Percentiles rank a stretch among this genome's conserved stretches.
Evolutionary conservation across 495 filamentous ascomycete genomes (phyloP).

Genomic region (Melanomma pulvis-pyrius): DNA sequence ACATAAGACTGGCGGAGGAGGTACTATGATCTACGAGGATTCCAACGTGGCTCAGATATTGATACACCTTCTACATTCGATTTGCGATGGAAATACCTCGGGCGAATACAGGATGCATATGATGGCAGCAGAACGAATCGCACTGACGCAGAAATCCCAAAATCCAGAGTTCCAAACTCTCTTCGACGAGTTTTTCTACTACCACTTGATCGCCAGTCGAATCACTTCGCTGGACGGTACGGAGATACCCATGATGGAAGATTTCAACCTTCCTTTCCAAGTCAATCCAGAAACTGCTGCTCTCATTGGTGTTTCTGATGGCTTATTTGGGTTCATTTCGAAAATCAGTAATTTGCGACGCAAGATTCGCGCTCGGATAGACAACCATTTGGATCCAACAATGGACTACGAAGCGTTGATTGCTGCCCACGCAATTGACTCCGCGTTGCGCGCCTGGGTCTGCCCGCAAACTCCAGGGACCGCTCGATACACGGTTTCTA

Average conservation of each 20-base stretch:
- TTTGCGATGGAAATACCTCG: conserved; percentile 73
- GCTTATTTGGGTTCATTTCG: conserved; percentile 77
- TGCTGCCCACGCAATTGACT: conserved; percentile 76
- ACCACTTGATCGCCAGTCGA: conserved; percentile 82
- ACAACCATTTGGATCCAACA: conserved; percentile 64
- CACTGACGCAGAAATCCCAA: conserved; percentile 55
- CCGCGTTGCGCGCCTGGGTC: conserved; percentile 73
- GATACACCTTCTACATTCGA: conserved; percentile 77
- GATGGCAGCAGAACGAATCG: conserved; percentile 70
- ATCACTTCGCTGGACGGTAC: conserved; percentile 68
- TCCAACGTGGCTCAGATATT: conserved; percentile 70
- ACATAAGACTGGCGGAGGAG: conserved; percentile 43
- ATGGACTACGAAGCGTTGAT: conserved; percentile 76
- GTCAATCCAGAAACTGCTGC: conserved; percentile 73
- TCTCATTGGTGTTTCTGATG: conserved; percentile 84
- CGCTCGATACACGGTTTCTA: conserved; percentile 71
- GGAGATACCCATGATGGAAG: conserved; percentile 58
- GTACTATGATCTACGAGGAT: conserved; percentile 56
- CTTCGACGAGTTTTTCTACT: conserved; percentile 91
- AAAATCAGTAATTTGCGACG: conserved; percentile 80
- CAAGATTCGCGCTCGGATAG: conserved; percentile 68
- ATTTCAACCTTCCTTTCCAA: conserved; percentile 69
- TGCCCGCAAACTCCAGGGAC: conserved; percentile 71
- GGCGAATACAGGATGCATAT: conserved; percentile 85
- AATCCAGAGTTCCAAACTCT: conserved; percentile 58